Evolutionary conservation across 805 yeast species (phyloP), one percentile per base, ranked within the genome.

Genomic region (Cyberlindnera meyerae): DNA sequence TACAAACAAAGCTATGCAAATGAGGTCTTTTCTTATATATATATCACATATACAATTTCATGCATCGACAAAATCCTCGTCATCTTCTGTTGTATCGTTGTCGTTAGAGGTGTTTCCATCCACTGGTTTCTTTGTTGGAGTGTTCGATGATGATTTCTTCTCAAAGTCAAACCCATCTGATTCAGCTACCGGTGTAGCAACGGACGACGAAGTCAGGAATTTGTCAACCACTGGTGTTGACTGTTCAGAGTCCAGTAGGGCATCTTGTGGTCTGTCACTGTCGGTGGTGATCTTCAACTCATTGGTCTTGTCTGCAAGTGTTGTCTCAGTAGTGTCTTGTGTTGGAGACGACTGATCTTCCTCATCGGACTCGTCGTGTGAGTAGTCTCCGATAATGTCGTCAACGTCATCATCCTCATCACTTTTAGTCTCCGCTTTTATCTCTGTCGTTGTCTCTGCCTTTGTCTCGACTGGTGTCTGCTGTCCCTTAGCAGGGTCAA

Each of bases 51-150:
- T n/a, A n/a, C 14, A 11, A 11, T 8, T 13, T 33, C 26, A 43
- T 9, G 50, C 48, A 28, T 46, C 50, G n/a, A 46, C 50, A 35
- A 43, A 46, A 11, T 43, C n/a, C n/a, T n/a, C 50, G 18, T 40
- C 47, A 24, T 31, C 42, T n/a, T 31, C 27, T 8, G 38, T 24
- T 6, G 31, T 21, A 8, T 8, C 16, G 15, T 31, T 24, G 5
- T 17, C 31, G n/a, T 25, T 36, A 13, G 18, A 13, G 18, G 29
- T 7, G 8, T 13, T 20, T 20, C 31, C 33, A 12, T 16, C 20
- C 14, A 26, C 24, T 33, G 29, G 26, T 9, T 6, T 24, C 27
- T 24, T 17, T 18, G 24, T 33, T 20, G 25, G 5, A 17, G 11
- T 6, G 29, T 31, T 8, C 21, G 43, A 39, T 5, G 43, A 27